Evolutionary conservation across 2,329 filamentous ascomycete species (phyloP), one percentile per base, ranked within the genome.

Genomic region (Microascus cirrosus): DNA sequence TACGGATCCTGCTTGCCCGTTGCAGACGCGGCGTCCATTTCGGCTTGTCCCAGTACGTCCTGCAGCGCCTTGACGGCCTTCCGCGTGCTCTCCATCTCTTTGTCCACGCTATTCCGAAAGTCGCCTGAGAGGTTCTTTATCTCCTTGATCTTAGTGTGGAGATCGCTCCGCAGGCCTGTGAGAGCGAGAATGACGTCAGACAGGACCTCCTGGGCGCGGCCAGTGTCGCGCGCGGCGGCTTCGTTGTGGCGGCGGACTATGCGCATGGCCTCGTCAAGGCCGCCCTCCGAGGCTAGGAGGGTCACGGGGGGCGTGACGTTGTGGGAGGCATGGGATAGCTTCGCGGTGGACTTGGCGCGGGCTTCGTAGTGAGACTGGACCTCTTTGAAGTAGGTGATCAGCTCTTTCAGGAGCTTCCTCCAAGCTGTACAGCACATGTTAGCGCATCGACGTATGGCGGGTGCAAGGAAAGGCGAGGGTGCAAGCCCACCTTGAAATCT

Each of bases 131-230:
- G 77, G 63, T 85, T 87, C 74, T 95, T 96, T 75, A 99, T 99
- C 73, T 99, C 94, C 72, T 97, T 99, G 71, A 95, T 95, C 76
- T 99, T 99, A 70, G 95, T 90, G 61, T 88, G 87, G 20, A 99
- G 77, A 70, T 99, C 94, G 66, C 85, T 92, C 59, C 94, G 79
- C 57, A 99, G 76, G 1, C 91, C 91, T 2, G 86, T 90, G 58
- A 99, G 77, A 56, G 93, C 91, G 55, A 89, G 78, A 62, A 97
- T 90, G 53, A 99, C 91, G 67, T 97, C 93, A 61, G 86, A 85
- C 69, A 97, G 90, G 59, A 96, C 92, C 61, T 96, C 91, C 59
- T 82, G 86, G 2, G 93, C 90, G 73, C 96, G 96, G 71, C 87
- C 90, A 15, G 90, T 84, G 68, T 96, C 94, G 3, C 80, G 67